A percentile compares a stretch with the other conserved stretches of the same genome.
phyloP scores from a whole-genome alignment of 2,329 filamentous ascomycete species.

The Hymenotorrendiella dingleyae region DNA sequence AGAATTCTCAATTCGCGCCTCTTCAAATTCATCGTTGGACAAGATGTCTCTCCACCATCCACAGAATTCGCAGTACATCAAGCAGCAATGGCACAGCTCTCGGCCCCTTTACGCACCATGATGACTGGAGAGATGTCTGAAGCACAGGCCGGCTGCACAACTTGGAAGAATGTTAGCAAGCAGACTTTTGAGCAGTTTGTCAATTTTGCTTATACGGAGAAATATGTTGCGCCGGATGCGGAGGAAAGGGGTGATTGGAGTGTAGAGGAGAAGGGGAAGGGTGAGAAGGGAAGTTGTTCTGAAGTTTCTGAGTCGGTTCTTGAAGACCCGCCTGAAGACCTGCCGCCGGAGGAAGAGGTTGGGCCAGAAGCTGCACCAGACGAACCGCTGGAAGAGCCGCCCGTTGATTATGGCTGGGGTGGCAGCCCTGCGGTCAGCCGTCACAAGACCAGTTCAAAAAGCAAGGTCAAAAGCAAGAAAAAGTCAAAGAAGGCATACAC shows the following conservation, averaged over 20 bases:
- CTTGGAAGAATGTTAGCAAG: constrained; percentile 16
- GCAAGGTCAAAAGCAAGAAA: no score
- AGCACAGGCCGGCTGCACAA: constrained; percentile 5
- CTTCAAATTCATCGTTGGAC: constrained; percentile 20
- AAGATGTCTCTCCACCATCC: constrained; percentile 10
- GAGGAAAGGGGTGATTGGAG: constrained; percentile 1
- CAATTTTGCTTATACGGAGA: constrained; percentile 22
- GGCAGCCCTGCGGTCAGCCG: neutral
- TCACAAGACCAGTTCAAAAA: no score
- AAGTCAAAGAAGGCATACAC: no score
- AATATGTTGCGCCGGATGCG: constrained; percentile 16
- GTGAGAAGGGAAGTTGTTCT: neutral
- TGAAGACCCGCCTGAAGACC: neutral
- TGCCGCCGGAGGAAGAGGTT: neutral
- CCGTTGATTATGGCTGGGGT: neutral
- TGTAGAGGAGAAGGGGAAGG: neutral
- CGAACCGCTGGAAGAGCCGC: neutral
- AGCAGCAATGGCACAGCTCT: constrained; percentile 19
- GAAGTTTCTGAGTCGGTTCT: neutral
- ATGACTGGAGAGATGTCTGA: constrained; percentile 11
- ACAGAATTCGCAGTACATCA: constrained; percentile 17
- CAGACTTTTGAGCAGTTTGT: constrained; percentile 19
- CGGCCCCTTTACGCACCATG: constrained; percentile 9
- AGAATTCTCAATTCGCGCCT: constrained; percentile 19
- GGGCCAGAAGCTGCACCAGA: neutral